Conservation (phyloP, 2,329 filamentous ascomycete species). For the Eutypa lata region DNA sequence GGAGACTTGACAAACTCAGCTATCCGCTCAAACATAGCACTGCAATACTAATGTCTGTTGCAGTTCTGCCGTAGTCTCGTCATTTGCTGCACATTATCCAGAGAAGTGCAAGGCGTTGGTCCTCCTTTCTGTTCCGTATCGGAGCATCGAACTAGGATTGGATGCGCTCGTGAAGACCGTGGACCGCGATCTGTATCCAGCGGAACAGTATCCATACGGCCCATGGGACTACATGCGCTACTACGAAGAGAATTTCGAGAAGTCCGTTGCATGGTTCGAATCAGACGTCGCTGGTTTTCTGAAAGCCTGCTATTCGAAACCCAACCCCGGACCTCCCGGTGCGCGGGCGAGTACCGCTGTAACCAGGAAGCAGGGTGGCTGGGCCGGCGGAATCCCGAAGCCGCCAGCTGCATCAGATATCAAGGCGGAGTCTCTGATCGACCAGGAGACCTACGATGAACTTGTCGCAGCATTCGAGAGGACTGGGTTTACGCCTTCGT, state of each 20-base stretch:
- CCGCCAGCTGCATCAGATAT: constrained; percentile 3
- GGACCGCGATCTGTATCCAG: constrained; percentile 43
- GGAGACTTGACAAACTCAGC: no score
- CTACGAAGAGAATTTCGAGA: constrained; percentile 25
- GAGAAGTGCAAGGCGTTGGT: constrained; percentile 21
- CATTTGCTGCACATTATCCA: constrained; percentile 26
- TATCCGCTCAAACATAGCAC: background rate
- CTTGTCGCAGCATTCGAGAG: constrained; percentile 30
- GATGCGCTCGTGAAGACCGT: constrained; percentile 30
- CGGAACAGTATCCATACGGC: constrained; percentile 33
- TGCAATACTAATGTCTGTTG: background rate
- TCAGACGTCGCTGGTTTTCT: constrained; percentile 12
- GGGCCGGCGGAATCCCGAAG: constrained; percentile 5
- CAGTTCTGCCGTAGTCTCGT: constrained; percentile 21
- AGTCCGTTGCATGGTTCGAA: constrained; percentile 13
- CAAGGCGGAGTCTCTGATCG: constrained; percentile 6
- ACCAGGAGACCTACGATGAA: constrained; percentile 12
- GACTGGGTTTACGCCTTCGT: constrained; percentile 32
- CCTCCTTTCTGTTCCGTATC: constrained; percentile 37
- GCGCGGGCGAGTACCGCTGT: constrained; percentile 31
- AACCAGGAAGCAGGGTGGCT: constrained; percentile 16
- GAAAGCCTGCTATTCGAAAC: constrained; percentile 8
- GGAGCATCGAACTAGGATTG: constrained; percentile 37
- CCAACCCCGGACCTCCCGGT: background rate
- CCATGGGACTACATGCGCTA: constrained; percentile 30